Evolutionary conservation across 2,329 filamentous ascomycete genomes (phyloP).

Genomic region (Dothideomycetes sp.): DNA sequence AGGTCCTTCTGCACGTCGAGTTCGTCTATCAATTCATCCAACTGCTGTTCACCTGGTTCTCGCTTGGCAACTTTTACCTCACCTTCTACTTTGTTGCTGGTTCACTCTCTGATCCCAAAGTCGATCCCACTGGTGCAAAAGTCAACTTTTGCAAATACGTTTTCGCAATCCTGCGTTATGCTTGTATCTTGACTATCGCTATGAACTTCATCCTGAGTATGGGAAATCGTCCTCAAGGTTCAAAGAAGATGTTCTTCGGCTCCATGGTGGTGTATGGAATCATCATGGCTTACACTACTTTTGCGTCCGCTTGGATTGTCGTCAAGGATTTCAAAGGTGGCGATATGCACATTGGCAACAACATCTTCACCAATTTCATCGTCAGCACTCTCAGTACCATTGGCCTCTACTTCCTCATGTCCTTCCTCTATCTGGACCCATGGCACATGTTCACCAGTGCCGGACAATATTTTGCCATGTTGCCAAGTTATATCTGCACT

Average conservation of each 20-base stretch:
- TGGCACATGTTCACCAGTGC: constrained; percentile 98
- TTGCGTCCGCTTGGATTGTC: constrained; percentile 82
- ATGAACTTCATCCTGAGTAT: constrained; percentile 95
- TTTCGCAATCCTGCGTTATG: constrained; percentile 78
- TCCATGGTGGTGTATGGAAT: constrained; percentile 85
- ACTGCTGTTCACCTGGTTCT: constrained; percentile 94
- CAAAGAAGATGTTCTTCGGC: constrained; percentile 78
- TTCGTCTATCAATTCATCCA: constrained; percentile 92
- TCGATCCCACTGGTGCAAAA: constrained; percentile 72
- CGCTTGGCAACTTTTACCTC: constrained; percentile 93
- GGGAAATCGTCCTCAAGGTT: constrained; percentile 90
- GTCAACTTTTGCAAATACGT: constrained; percentile 76
- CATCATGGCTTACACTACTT: constrained; percentile 94
- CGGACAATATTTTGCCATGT: constrained; percentile 81
- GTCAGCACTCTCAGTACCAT: constrained; percentile 81
- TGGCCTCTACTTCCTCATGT: constrained; percentile 93
- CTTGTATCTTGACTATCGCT: constrained; percentile 76
- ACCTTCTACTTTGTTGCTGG: constrained; percentile 98
- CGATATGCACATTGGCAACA: constrained; percentile 60
- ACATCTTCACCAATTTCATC: constrained; percentile 90
- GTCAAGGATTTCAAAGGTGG: constrained; percentile 56
- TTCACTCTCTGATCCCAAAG: constrained; percentile 64
- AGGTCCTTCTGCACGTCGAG: constrained; percentile 86
- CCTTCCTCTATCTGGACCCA: constrained; percentile 89
- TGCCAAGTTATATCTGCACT: constrained; percentile 92